Percentiles rank a stretch among this genome's conserved stretches.
phyloP scores from a whole-genome alignment of 208 protist species.

The Trypanosoma cruzi region DNA sequence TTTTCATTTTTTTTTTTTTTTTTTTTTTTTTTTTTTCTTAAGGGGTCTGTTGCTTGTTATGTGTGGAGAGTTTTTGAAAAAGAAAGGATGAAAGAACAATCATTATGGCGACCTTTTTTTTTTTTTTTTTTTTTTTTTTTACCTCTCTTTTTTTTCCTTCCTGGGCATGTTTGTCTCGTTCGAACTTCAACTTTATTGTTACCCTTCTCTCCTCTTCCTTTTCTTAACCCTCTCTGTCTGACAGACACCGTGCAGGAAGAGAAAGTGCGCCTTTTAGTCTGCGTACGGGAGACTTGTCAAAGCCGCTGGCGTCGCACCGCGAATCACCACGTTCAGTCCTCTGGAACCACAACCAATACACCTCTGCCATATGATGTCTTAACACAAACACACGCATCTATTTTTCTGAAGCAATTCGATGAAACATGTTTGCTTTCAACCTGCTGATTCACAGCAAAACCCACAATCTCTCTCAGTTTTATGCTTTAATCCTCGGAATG shows the following conservation, averaged over 20 bases:
- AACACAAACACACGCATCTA: conserved; percentile 65
- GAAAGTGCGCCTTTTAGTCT: neutral
- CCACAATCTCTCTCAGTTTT: neutral
- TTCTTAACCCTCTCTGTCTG: neutral
- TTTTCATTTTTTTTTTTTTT: neutral
- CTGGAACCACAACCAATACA: neutral
- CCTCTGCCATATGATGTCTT: conserved; percentile 15
- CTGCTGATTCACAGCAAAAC: conserved; percentile 1
- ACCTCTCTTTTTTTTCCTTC: neutral
- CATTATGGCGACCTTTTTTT: neutral
- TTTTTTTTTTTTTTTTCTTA: neutral
- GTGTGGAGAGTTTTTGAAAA: neutral
- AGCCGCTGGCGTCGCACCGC: neutral
- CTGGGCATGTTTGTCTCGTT: neutral
- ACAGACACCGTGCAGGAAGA: neutral
- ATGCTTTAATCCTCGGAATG: too few species aligned
- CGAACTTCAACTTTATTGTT: neutral
- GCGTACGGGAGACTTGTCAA: neutral
- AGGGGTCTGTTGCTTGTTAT: neutral
- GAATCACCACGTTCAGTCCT: neutral
- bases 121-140: neutral
- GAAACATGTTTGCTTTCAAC: conserved; percentile 18
- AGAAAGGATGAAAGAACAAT: neutral
- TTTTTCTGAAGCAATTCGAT: conserved; percentile 58
- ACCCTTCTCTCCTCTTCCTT: neutral